Percentiles rank a stretch among this genome's conserved stretches.
Conservation (phyloP, 2,329 filamentous ascomycete species). For the Torrubiella hemipterigena region DNA sequence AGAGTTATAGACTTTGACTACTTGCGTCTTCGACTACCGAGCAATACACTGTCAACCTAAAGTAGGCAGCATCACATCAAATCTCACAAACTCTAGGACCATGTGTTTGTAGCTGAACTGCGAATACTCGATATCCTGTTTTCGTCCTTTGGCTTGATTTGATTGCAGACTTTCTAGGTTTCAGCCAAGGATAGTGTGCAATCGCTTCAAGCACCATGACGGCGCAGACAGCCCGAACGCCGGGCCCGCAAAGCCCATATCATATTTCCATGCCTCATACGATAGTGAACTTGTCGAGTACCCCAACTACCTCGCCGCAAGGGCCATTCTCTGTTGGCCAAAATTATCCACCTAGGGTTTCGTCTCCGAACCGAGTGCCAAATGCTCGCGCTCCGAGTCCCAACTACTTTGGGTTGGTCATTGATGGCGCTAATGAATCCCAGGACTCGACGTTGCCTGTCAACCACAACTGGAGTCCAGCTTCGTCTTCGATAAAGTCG, state of each 20-base stretch:
- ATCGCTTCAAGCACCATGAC: too few species aligned
- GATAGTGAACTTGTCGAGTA: conserved; percentile 27
- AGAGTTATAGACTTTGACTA: too few species aligned
- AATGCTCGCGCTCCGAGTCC: conserved; percentile 50
- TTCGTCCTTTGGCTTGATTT: too few species aligned
- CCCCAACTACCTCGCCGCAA: conserved; percentile 40
- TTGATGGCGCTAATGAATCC: conserved; percentile 48
- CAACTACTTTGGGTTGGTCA: conserved; percentile 74
- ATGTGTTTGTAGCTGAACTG: too few species aligned
- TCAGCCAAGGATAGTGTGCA: too few species aligned
- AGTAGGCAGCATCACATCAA: too few species aligned
- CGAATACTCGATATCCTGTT: too few species aligned
- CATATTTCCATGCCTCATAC: conserved; percentile 4
- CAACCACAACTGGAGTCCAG: conserved; percentile 63
- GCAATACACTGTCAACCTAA: too few species aligned
- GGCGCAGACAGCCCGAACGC: conserved; percentile 5
- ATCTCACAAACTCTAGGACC: too few species aligned
- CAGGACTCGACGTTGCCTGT: conserved; percentile 52
- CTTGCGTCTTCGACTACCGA: too few species aligned
- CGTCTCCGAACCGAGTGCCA: conserved; percentile 21
- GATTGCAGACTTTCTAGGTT: too few species aligned
- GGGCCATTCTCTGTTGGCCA: conserved; percentile 43
- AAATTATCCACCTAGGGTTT: conserved; percentile 37
- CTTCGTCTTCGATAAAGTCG: conserved; percentile 58
- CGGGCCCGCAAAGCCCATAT: conserved; percentile 5